phyloP scores from a whole-genome alignment of 495 filamentous ascomycete genomes.

The Hyphodiscus hymeniophilus region DNA sequence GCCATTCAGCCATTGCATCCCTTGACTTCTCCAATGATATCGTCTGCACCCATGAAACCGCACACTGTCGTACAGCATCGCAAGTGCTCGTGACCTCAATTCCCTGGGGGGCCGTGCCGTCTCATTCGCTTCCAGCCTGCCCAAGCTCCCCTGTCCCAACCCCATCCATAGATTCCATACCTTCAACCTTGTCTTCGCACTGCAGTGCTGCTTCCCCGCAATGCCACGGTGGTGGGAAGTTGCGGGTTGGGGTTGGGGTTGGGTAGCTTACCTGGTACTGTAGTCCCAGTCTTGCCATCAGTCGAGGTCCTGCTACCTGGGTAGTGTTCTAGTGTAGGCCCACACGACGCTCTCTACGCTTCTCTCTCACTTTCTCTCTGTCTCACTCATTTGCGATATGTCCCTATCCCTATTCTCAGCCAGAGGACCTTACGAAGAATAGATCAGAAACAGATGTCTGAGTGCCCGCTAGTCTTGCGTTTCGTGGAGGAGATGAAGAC shows the following conservation, averaged over 20 bases:
- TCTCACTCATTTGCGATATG: not conserved
- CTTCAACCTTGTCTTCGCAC: not conserved
- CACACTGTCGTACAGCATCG: too few species aligned
- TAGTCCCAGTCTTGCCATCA: too few species aligned
- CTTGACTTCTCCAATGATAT: not conserved
- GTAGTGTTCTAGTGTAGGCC: too few species aligned
- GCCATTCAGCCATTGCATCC: conserved; percentile 4
- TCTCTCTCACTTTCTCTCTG: conserved; percentile 1
- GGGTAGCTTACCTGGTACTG: too few species aligned
- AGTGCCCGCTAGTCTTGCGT: conserved; percentile 18
- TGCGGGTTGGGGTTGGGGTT: too few species aligned
- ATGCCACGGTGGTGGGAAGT: not conserved
- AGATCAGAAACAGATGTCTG: too few species aligned
- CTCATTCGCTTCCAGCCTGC: conserved; percentile 3
- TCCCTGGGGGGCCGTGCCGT: not conserved
- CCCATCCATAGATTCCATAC: too few species aligned
- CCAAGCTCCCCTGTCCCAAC: too few species aligned
- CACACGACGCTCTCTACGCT: too few species aligned
- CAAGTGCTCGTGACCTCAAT: conserved; percentile 10
- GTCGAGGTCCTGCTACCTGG: too few species aligned
- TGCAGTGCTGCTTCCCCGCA: not conserved
- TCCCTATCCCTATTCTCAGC: not conserved
- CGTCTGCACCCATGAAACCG: too few species aligned
- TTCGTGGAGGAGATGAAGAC: conserved; percentile 25
- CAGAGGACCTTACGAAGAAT: too few species aligned